These are phyloP conservation scores for Nephelium lappaceum DNA, from an alignment of 345 rosid species.

Conservation along the genomic window DNA sequence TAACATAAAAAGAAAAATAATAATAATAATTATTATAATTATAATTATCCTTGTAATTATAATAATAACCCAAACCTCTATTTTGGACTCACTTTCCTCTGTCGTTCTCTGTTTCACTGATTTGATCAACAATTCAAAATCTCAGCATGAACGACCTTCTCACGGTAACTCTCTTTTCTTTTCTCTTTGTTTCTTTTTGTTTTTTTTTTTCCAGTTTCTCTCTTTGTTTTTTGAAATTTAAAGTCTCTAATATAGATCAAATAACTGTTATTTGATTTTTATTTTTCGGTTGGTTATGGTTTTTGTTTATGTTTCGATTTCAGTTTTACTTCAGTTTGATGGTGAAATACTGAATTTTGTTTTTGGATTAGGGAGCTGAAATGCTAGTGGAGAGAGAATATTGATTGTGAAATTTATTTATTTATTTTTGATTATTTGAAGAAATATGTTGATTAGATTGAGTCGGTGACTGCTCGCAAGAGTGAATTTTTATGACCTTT, in stretches of 20 bases:
- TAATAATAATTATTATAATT: too few species aligned
- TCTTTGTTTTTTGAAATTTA: background rate
- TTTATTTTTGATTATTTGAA: background rate
- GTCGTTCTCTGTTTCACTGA: background rate
- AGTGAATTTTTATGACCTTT: background rate
- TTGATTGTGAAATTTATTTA: background rate
- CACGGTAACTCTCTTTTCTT: constrained; percentile 28
- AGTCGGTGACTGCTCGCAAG: background rate
- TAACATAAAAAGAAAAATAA: background rate
- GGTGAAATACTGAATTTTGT: background rate
- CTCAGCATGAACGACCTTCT: constrained; percentile 52
- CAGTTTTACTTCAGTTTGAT: background rate
- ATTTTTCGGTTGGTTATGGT: too few species aligned
- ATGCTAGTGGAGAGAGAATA: background rate
- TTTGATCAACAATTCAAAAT: constrained; percentile 2
- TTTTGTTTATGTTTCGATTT: background rate
- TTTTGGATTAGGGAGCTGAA: constrained; percentile 1
- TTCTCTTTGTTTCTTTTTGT: background rate
- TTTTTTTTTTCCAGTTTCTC: background rate
- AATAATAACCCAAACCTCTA: background rate
- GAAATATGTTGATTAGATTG: constrained; percentile 8
- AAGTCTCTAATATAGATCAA: background rate
- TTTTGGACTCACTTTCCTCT: constrained; percentile 15
- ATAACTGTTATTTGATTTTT: background rate
- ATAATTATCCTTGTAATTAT: background rate